Evolutionary conservation across 208 protist species (phyloP), one percentile per base, ranked within the genome.

Genomic region (Leishmania gerbilli): DNA sequence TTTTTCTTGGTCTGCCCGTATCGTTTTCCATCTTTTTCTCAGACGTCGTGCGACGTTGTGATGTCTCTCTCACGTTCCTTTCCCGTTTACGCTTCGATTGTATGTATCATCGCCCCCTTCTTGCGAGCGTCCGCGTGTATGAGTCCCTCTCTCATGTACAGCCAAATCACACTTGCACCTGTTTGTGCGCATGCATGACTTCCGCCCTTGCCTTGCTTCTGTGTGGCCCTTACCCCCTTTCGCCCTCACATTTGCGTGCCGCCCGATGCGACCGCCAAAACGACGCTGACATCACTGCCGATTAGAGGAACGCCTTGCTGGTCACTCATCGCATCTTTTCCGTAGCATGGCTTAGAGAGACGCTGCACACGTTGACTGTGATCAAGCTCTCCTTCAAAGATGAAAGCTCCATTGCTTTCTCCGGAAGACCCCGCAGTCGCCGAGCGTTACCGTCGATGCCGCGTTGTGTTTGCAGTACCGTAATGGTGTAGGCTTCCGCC

Each of bases 91-190:
- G 24, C 19, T 45, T 74, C 45, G 42, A 19, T 37, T 51, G 40
- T 53, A 19, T 74, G 69, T 55, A 31, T 45, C 17, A 51, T 8
- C 2, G 45, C 47, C 40, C 47, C 5, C 24, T 21, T 74, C 17
- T 1, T 17, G 15, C 27, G n/a, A 31, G 27, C 15, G 69, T 34
- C 27, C 15, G 40, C 49, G 69, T 31, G 42, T 45, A 15, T 74
- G 42, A 34, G 27, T 34, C n/a, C 51, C 13, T 74, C 45, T 55
- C 42, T 51, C 42, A 74, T 74, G 69, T 74, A 74, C 27, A 74
- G 27, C n/a, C 42, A 21, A 27, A 31, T 74, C 42, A 15, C 17
- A 17, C 69, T 53, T 55, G 69, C 69, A 53, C 51, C 11, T 37
- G 42, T 4, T n/a, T 15, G 69, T 74, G 69, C n/a, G 45, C 69